Base-by-base conservation (phyloP, 2,329 filamentous ascomycete species). In the Colletotrichum simmondsii region DNA sequence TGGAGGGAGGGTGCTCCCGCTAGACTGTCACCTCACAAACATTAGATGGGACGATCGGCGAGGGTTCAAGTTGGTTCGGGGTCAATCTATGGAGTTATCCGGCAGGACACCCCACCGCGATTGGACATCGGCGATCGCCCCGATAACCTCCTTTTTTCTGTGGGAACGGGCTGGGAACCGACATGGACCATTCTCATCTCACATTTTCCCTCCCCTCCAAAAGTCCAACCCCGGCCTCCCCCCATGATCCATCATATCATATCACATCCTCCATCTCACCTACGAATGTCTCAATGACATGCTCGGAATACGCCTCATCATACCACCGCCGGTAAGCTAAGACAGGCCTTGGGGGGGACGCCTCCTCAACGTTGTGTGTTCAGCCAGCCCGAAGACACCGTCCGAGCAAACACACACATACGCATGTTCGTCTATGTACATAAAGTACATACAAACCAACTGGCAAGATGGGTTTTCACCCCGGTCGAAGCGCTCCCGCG, bases 311-410 rank as follows among this genome's bases (percentile, higher is more conserved):
- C 46, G 32, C n/a, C 46, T 24, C 46, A 24, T 49, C 35, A 24
- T n/a, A 35, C 26, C n/a, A 19, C 46, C 46, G 32, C 12, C 32
- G 46, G 28, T 8, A 54, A 35, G 12, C 35, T 32, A 49, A 68
- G 68, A 71, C 64, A 61, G 42, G 24, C 11, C 22, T 28, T 66
- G 30, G 53, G 19, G 19, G n/a, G 42, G 32, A 22, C 42, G 42
- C 42, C 42, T 37, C 54, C 42, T 32, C 61, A 70, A 53, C 61
- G 68, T 57, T 62, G 63, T 37, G 42, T 71, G n/a, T 63, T 54
- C 49, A 71, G 46, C 64, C n/a, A 37, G 28, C 42, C 57, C 16
- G 64, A 54, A 56, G 26, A n/a, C 22, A 28, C 28, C 42, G 24
- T 12, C 24, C n/a, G 16, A 22, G 26, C 16, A n/a, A 46, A 53